Conservation (phyloP, 768 basidiomycete genomes). For the Galerina sulciceps region DNA sequence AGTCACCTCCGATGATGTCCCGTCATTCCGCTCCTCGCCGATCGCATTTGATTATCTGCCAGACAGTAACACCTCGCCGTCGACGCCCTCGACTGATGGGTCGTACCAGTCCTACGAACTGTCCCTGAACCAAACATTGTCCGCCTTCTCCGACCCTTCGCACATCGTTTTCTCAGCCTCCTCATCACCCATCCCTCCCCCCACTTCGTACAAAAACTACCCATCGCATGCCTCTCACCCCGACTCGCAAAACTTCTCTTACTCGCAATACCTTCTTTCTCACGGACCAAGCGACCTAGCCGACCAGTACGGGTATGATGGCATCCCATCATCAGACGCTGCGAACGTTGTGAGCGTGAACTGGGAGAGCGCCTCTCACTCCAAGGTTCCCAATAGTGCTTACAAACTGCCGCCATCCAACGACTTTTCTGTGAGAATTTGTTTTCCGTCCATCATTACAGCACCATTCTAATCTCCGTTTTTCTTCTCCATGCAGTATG, state of each 20-base stretch:
- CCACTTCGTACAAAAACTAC: constrained; percentile 24
- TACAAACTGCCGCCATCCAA: constrained; percentile 34
- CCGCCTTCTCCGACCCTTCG: constrained; percentile 33
- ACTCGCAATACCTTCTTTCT: constrained; percentile 32
- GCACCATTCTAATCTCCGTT: constrained; percentile 7
- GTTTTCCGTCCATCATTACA: not conserved
- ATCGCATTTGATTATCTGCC: constrained; percentile 26
- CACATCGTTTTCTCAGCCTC: constrained; percentile 27
- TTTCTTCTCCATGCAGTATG: constrained; percentile 23
- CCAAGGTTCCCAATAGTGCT: constrained; percentile 29
- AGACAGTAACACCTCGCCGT: constrained; percentile 28
- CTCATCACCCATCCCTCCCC: constrained; percentile 17
- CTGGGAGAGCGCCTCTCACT: constrained; percentile 33
- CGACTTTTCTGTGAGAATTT: constrained; percentile 32
- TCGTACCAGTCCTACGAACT: constrained; percentile 38
- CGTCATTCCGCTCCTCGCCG: constrained; percentile 32
- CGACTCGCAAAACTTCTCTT: constrained; percentile 25
- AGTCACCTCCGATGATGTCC: constrained; percentile 30
- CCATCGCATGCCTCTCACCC: constrained; percentile 13
- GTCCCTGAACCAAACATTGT: constrained; percentile 34
- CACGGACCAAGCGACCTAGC: constrained; percentile 31
- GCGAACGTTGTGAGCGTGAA: constrained; percentile 30
- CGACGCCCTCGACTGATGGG: constrained; percentile 30
- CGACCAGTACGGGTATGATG: constrained; percentile 38
- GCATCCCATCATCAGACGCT: constrained; percentile 25